Evolutionary conservation across 345 rosid species (phyloP), one percentile per base, ranked within the genome.

Genomic region (Populus alba): DNA sequence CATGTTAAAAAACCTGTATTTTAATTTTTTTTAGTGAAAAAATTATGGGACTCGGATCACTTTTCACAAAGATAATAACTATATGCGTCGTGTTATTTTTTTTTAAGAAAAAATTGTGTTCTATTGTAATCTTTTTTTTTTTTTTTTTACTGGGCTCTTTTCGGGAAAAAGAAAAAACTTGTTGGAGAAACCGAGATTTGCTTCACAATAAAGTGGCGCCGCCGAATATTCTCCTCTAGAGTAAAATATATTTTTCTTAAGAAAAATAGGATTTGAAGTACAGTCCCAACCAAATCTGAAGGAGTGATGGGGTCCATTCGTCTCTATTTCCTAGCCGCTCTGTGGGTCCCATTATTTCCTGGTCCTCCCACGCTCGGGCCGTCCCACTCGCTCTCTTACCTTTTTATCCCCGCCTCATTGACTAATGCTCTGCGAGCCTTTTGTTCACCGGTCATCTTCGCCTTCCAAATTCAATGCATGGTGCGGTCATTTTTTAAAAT

Each of bases 361-460:
- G 83, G 90, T 86, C 89, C 87, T 87, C 87, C 86, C 89, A 83
- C 88, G 87, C 86, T 73, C 39, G 41, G 82, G 76, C 74, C 82
- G 57, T 75, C 81, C 79, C 81, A 18, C 76, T 78, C 82, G 18
- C 70, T 55, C 81, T 53, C 37, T 4, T 0, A 33, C 15, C 76
- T 41, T 72, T 77, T 66, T 45, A 27, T 27, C 74, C 76, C 67
- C 82, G 51, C 83, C 83, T n/a, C 80, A 75, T 75, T 73, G 18
- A 63, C 85, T 66, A n/a, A 76, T 80, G 81, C 84, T 82, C 69
- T 67, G 83, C 88, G 83, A 81, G 87, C 79, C 33, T 66, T 72
- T 51, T 37, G 35, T 53, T 18, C 59, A 20, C 9, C 8, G 7
- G 59, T 18, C 71, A 38, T 27, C 47, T 11, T 68, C 7, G 45